Percentiles rank a stretch among this genome's conserved stretches.
Evolutionary conservation across 208 protist genomes (phyloP).

Genomic region (Trypanosomatidae sp.): DNA sequence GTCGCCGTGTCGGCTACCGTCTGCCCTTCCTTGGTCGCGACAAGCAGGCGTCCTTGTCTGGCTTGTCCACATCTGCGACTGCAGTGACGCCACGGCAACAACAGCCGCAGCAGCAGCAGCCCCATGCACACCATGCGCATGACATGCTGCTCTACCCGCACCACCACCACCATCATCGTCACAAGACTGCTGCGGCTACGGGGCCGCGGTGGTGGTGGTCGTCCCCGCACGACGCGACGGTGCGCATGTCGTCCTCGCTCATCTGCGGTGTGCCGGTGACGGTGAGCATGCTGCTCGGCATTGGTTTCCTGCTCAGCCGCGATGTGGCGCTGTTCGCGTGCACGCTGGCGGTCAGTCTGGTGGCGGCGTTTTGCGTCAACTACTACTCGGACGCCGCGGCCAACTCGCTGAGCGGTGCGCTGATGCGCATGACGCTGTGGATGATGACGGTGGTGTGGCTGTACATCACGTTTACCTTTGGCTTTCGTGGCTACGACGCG

Average conservation of each 20-base stretch:
- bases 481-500: constrained; percentile 19
- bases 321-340: constrained; percentile 25
- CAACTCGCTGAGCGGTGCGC: constrained; percentile 16
- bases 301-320: constrained; percentile 53
- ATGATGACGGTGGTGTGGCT: constrained; percentile 41
- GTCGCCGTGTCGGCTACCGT: too few species aligned
- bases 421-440: constrained; percentile 34
- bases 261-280: constrained; percentile 35
- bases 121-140: too few species aligned
- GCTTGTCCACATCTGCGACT: too few species aligned
- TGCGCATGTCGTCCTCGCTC: constrained; percentile 33
- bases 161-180: too few species aligned
- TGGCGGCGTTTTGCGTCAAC: constrained; percentile 32
- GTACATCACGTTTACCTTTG: constrained; percentile 38
- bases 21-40: too few species aligned
- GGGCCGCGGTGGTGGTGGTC: too few species aligned
- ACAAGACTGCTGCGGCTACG: too few species aligned
- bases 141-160: too few species aligned
- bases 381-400: constrained; percentile 40
- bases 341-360: constrained; percentile 12
- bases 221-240: background rate
- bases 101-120: too few species aligned
- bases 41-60: too few species aligned
- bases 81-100: too few species aligned
- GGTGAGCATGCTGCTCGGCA: constrained; percentile 43